These are phyloP conservation scores for Phytophthora ohioensis DNA, from an alignment of 352 stramenopile species.

Conservation along the genomic window DNA sequence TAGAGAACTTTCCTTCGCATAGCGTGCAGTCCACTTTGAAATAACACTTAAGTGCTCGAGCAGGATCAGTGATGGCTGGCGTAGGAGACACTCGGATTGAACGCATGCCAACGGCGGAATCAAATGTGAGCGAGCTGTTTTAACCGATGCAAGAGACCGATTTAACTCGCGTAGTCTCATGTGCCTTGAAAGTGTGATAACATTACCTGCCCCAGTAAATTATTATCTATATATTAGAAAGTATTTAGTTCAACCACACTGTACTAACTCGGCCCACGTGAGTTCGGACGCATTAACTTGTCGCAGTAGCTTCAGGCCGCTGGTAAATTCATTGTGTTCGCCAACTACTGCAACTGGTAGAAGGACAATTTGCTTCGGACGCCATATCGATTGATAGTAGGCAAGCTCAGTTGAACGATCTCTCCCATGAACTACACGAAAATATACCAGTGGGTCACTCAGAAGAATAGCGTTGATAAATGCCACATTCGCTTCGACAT, in stretches of 20 bases:
- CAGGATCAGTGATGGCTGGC: background rate
- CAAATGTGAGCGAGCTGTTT: background rate
- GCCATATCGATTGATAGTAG: constrained; percentile 35
- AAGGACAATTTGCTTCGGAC: constrained; percentile 31
- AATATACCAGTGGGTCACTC: constrained; percentile 51
- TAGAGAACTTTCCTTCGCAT: background rate
- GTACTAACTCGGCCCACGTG: constrained; percentile 38
- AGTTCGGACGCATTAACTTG: constrained; percentile 22
- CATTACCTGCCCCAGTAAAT: too few relatives aligned
- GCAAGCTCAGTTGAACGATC: constrained; percentile 26
- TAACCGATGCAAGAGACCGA: background rate
- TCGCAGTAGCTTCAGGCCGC: constrained; percentile 20
- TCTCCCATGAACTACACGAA: constrained; percentile 16
- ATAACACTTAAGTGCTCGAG: background rate
- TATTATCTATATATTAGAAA: background rate
- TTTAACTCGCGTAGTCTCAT: background rate
- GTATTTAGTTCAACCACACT: constrained; percentile 32
- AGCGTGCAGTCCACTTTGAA: constrained; percentile 10
- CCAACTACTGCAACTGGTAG: constrained; percentile 27
- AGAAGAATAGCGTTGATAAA: constrained; percentile 54
- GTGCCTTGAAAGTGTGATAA: too few relatives aligned
- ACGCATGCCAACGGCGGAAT: background rate
- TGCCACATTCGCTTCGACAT: constrained; percentile 41
- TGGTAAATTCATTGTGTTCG: constrained; percentile 34
- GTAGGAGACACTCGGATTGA: constrained; percentile 12